These are phyloP conservation scores for Entonaema liquescens DNA, from an alignment of 495 filamentous ascomycete genomes.

Conservation along the genomic window DNA sequence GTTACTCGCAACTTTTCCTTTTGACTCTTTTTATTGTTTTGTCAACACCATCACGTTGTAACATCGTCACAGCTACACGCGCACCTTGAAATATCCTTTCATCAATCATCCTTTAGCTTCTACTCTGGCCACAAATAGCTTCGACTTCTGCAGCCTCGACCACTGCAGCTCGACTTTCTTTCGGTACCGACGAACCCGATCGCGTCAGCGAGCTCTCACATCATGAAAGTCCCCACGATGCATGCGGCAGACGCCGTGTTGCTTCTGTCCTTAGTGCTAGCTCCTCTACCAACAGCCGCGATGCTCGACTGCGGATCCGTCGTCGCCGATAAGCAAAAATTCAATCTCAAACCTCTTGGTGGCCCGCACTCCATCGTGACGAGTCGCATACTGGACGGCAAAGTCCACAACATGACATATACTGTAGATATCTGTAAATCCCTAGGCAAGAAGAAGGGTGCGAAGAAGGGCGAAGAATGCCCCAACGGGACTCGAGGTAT, in stretches of 20 bases:
- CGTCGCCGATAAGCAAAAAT: constrained; percentile 63
- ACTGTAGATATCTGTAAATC: constrained; percentile 84
- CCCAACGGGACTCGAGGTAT: constrained; percentile 68
- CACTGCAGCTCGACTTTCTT: background rate
- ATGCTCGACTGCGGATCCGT: constrained; percentile 72
- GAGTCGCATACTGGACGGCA: constrained; percentile 56
- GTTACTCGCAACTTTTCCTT: background rate
- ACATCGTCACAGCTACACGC: background rate
- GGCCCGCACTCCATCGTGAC: constrained; percentile 81
- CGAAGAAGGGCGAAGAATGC: constrained; percentile 62
- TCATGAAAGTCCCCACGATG: constrained; percentile 43
- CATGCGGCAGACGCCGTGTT: constrained; percentile 44
- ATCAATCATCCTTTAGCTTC: background rate
- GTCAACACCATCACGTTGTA: no score
- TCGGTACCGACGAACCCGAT: constrained; percentile 17
- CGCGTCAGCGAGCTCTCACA: constrained; percentile 14
- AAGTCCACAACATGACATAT: constrained; percentile 76
- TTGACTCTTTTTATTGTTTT: constrained; percentile 5
- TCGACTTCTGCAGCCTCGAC: background rate
- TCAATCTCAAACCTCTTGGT: constrained; percentile 70
- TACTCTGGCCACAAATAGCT: background rate
- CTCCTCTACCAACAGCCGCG: constrained; percentile 57
- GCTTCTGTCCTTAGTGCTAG: constrained; percentile 54
- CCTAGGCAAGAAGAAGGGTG: constrained; percentile 63
- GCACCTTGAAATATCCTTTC: background rate